These are phyloP conservation scores for Moesziomyces parantarcticus DNA, from an alignment of 1,284 basidiomycete genomes.

Conservation along the genomic window DNA sequence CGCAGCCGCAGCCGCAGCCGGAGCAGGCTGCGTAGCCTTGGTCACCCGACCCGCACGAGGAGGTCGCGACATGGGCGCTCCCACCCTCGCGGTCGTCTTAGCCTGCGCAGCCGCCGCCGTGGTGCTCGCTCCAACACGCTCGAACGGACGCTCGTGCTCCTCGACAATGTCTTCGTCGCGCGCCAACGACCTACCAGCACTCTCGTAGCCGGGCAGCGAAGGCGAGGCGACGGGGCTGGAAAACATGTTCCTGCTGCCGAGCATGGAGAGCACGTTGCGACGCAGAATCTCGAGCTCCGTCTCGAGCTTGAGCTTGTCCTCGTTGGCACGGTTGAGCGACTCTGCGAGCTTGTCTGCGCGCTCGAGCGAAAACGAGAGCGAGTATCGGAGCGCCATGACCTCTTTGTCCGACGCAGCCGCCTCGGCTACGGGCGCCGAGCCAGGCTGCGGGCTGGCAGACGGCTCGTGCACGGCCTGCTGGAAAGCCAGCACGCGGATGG, in stretches of 20 bases:
- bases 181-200: neutral
- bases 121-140: neutral
- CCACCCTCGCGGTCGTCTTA: neutral
- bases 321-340: slow-evolving; percentile 12
- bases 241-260: slow-evolving; percentile 18
- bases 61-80: slow-evolving; percentile 9
- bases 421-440: neutral
- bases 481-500: slow-evolving; percentile 38
- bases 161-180: too few species aligned
- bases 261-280: slow-evolving; percentile 36
- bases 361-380: slow-evolving; percentile 24
- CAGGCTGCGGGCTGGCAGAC: neutral
- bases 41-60: neutral
- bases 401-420: slow-evolving; percentile 3
- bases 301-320: slow-evolving; percentile 28
- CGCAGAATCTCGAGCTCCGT: slow-evolving; percentile 25
- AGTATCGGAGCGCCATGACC: slow-evolving; percentile 24
- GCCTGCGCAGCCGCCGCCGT: neutral
- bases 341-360: slow-evolving; percentile 27
- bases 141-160: neutral
- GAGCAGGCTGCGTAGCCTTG: neutral
- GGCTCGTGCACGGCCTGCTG: slow-evolving; percentile 8
- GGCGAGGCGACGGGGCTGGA: neutral
- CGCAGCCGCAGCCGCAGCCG: neutral
- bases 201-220: neutral